phyloP scores from a whole-genome alignment of 2,329 filamentous ascomycete genomes.

The Sclerotinia nivalis region DNA sequence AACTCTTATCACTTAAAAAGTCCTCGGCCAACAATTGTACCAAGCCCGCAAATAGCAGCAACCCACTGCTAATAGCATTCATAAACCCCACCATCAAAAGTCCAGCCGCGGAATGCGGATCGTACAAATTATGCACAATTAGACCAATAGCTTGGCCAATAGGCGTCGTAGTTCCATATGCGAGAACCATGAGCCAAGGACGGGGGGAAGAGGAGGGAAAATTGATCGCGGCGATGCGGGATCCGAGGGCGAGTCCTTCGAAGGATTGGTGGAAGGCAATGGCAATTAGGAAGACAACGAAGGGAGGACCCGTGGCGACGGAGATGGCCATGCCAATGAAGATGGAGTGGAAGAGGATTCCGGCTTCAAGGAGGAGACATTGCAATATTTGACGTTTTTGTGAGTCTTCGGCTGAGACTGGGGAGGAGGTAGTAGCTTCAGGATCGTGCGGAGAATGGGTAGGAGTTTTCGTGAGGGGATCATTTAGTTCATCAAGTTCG shows the following conservation, averaged over 20 bases:
- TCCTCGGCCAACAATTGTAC: conserved; percentile 86
- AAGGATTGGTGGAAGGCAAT: conserved; percentile 88
- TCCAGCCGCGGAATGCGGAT: conserved; percentile 73
- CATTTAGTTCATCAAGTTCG: conserved; percentile 50
- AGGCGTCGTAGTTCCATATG: conserved; percentile 76
- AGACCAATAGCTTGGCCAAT: conserved; percentile 82
- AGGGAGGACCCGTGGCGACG: conserved; percentile 76
- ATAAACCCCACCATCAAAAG: conserved; percentile 82
- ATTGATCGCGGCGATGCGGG: conserved; percentile 78
- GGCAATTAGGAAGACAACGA: conserved; percentile 76
- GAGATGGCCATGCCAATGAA: conserved; percentile 88
- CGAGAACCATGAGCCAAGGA: conserved; percentile 78
- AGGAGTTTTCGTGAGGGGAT: background rate
- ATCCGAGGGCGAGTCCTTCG: conserved; percentile 82
- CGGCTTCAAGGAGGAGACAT: conserved; percentile 77
- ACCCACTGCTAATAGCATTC: conserved; percentile 79
- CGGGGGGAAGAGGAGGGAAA: conserved; percentile 73
- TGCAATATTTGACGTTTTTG: conserved; percentile 70
- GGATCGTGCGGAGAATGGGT: conserved; percentile 27
- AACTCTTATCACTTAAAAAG: conserved; percentile 72
- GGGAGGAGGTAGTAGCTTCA: conserved; percentile 38
- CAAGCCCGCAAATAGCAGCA: conserved; percentile 78
- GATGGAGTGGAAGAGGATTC: conserved; percentile 81
- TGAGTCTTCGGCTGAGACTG: conserved; percentile 50
- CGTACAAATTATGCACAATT: conserved; percentile 75